Evolutionary conservation across 2,329 filamentous ascomycete species (phyloP).

Genomic region (Berkeleyomyces rouxiae): DNA sequence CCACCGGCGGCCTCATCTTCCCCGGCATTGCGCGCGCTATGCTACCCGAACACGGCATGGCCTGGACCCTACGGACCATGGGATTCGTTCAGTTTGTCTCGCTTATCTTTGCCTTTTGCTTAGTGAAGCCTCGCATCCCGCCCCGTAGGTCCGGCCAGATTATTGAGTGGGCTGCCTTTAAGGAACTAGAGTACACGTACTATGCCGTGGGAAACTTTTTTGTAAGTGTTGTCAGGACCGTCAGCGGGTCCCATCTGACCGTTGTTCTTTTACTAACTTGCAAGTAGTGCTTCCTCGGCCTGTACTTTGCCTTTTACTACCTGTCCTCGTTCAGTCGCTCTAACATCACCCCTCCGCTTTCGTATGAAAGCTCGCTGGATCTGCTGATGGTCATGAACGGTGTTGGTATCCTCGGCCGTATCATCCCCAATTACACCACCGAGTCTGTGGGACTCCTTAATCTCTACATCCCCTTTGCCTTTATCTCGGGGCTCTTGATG

Average conservation of each 20-base stretch:
- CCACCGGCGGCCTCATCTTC: conserved; percentile 42
- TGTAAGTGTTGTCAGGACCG: not conserved
- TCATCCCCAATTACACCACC: conserved; percentile 41
- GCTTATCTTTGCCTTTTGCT: conserved; percentile 23
- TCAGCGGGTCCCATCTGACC: not conserved
- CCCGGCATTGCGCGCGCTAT: conserved; percentile 21
- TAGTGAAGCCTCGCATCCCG: conserved; percentile 26
- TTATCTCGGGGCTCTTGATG: conserved; percentile 27
- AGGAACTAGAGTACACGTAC: conserved; percentile 28
- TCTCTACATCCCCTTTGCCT: conserved; percentile 33
- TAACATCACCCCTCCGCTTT: conserved; percentile 24
- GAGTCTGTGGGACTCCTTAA: conserved; percentile 45
- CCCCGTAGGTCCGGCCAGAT: conserved; percentile 26
- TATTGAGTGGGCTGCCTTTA: conserved; percentile 30
- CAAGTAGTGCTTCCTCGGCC: conserved; percentile 29
- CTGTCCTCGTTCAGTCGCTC: conserved; percentile 32
- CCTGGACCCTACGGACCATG: conserved; percentile 40
- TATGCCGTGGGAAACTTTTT: conserved; percentile 23
- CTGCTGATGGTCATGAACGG: conserved; percentile 50
- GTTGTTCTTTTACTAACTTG: not conserved
- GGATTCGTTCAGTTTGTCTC: conserved; percentile 40
- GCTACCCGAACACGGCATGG: conserved; percentile 16
- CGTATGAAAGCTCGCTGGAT: conserved; percentile 36
- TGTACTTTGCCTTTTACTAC: conserved; percentile 46
- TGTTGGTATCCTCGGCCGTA: conserved; percentile 38